phyloP scores from a whole-genome alignment of 345 rosid genomes.

The Acer saccharum region DNA sequence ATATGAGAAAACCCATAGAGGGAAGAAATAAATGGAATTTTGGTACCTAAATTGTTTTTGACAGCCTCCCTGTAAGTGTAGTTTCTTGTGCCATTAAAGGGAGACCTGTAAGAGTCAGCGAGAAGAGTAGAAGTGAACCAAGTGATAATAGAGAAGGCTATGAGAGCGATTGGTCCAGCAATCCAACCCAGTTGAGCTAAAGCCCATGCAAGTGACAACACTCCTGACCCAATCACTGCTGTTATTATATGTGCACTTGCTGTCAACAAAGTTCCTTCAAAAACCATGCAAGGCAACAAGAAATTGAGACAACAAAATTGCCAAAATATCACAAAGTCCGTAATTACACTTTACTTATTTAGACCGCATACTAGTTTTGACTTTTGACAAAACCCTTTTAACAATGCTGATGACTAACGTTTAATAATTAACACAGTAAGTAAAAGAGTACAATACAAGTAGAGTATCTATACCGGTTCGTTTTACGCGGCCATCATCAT shows the following conservation, averaged over 20 bases:
- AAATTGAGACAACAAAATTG: no score
- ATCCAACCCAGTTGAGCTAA: slow-evolving; percentile 85
- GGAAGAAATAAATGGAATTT: neutral
- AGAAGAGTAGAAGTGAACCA: slow-evolving; percentile 72
- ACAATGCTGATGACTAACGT: no score
- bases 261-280: slow-evolving; percentile 70
- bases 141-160: slow-evolving; percentile 65
- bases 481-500: slow-evolving; percentile 71
- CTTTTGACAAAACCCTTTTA: no score
- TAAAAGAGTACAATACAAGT: neutral
- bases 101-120: slow-evolving; percentile 56
- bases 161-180: slow-evolving; percentile 58
- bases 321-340: no score
- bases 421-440: no score
- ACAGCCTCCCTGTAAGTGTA: slow-evolving; percentile 8
- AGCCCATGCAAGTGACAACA: slow-evolving; percentile 83
- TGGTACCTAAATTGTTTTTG: slow-evolving; percentile 43
- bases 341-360: no score
- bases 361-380: no score
- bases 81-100: slow-evolving; percentile 48
- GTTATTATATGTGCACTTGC: slow-evolving; percentile 93
- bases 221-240: slow-evolving; percentile 90
- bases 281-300: neutral
- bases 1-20: no score
- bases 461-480: slow-evolving; percentile 50